These are phyloP conservation scores for Sarcomyxa edulis DNA, from an alignment of 768 basidiomycete genomes.

Conservation along the genomic window DNA sequence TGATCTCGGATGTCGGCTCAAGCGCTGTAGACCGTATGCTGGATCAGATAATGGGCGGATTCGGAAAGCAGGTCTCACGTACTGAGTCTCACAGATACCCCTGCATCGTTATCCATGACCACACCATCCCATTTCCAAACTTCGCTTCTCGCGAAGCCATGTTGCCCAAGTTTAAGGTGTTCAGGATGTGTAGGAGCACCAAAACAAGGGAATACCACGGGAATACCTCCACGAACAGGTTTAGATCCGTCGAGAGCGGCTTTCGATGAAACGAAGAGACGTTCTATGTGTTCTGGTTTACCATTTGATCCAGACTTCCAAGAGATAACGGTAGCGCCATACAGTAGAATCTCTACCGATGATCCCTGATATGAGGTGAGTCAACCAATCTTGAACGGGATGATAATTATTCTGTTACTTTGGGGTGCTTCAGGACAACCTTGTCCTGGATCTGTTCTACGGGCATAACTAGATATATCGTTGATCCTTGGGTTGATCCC, in stretches of 20 bases:
- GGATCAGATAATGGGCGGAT: background rate
- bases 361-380: conserved; percentile 44
- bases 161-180: conserved; percentile 69
- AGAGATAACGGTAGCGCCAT: conserved; percentile 84
- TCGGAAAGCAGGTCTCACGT: conserved; percentile 19
- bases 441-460: conserved; percentile 37
- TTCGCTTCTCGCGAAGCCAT: conserved; percentile 85
- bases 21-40: conserved; percentile 43
- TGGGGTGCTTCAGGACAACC: conserved; percentile 56
- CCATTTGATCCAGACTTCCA: conserved; percentile 58
- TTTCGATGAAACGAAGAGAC: conserved; percentile 79
- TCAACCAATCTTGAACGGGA: conserved; percentile 1
- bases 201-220: conserved; percentile 81
- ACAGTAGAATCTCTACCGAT: conserved; percentile 59
- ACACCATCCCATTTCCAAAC: conserved; percentile 65
- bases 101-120: conserved; percentile 61
- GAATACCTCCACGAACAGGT: conserved; percentile 55
- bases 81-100: conserved; percentile 80
- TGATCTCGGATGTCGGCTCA: conserved; percentile 54
- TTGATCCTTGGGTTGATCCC: background rate
- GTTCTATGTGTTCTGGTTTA: conserved; percentile 42
- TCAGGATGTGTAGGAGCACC: conserved; percentile 76
- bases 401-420: conserved; percentile 31
- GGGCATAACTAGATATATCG: conserved; percentile 38
- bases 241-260: conserved; percentile 78